Base-by-base conservation (phyloP, 1,284 basidiomycete species). In the Tylopilus orsonianus region DNA sequence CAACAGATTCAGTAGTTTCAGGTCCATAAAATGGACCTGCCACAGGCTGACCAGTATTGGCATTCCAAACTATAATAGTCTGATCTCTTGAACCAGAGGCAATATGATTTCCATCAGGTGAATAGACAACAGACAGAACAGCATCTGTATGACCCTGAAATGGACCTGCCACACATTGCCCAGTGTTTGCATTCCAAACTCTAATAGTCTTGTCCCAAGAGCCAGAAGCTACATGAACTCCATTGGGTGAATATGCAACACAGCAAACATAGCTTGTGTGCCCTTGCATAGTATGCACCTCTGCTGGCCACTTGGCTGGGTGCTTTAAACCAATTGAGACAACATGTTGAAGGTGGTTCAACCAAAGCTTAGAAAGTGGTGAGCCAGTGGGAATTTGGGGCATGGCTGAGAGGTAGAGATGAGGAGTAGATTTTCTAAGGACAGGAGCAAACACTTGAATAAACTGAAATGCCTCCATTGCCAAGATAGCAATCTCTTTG, bases 181-280 rank as follows among this genome's bases (percentile, higher is more conserved):
- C 57, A 55, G 56, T 57, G 18, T 35, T 37, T 43, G 55, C 10
- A 27, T 51, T 39, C 46, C 46, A 59, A 8, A 57, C 2, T 19
- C 51, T 51, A 9, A 56, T 49, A 12, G 57, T 55, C 3, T 8
- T 19, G 7, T 56, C 55, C 1, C 0, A 0, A 34, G 51, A 55
- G n/a, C 39, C 39, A 47, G 57, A 56, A 24, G 27, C 55, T 34
- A 60, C 1, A 16, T 47, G 47, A 4, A 20, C 26, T 1, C 56
- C 58, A 58, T 52, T 33, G 40, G 56, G 52, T 42, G 56, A 58
- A 35, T 55, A 60, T 14, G 48, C 48, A 44, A 58, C 29, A 48
- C 18, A 57, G 0, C 0, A 2, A 8, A 55, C 22, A 20, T 37
- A 0, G 20, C 39, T 7, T 41, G 41, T 46, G 9, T 58, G 59